Base-by-base conservation (phyloP, 352 stramenopile species). In the Globisporangium acanthophoron region DNA sequence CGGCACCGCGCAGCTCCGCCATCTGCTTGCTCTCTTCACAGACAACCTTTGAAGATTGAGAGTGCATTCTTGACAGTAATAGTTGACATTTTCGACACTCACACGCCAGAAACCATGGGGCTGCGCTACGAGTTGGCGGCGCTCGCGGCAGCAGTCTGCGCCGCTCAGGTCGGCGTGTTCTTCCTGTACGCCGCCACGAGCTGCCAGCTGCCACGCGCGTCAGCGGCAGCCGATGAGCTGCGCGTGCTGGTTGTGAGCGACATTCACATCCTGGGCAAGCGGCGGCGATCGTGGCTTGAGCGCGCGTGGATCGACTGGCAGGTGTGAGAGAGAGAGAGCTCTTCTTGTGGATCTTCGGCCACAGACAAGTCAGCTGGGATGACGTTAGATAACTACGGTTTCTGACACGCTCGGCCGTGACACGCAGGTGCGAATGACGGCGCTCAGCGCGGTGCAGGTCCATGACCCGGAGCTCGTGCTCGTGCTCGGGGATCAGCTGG, bases 241-340 rank as follows among this genome's bases (percentile, higher is more conserved):
- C 75, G 63, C 15, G 74, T 76, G 55, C 64, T 93, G 29, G 65
- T 90, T 6, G 67, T 90, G 53, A 82, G 73, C 64, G 84, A 93
- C 62, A 69, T 91, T 5, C 84, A 93, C 58, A 43, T 93, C 43
- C 67, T 93, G 18, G 84, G 84, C 56, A 86, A 89, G 45, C 68
- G 84, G 4, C 67, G 79, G 5, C 79, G 84, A 16, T 71, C 65
- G 18, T 70, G 61, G 54, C 61, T 85, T 27, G 78, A 90, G 61
- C 76, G 79, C 31, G 37, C 73, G 5, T 93, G 84, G 84, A 76
- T 87, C 46, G 84, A 93, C 60, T 88, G 71, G 79, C 84, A 93
- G 48, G 71, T 77, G 24, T 43, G 37, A n/a, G 11, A 6, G 11
- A 6, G 33, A 37, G 33, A 37, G 37, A 3, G 11, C 11, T 27